Base-by-base conservation (phyloP, 306 rosid species). In the Begonia masoniana region DNA sequence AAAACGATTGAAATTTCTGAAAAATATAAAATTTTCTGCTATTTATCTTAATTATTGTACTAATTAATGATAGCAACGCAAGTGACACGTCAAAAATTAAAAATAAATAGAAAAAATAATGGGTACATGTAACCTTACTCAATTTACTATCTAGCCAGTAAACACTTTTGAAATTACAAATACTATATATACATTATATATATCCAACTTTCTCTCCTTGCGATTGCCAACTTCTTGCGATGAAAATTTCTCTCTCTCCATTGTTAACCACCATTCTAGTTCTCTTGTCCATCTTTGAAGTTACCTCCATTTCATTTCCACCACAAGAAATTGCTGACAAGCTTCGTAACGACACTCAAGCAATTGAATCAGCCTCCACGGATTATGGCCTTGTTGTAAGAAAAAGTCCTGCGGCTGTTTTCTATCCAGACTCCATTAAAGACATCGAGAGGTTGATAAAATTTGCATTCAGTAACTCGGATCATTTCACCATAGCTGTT, bases 331-430 rank as follows among this genome's bases (percentile, higher is more conserved):
- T 31, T 31, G 7, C 39, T 2, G 39, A 31, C 39, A 45, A 2
- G n/a, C 70, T 85, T 9, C 68, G 15, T 10, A 75, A 77, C 26
- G 94, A 86, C 59, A 69, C 81, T 0, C 12, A 31, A 5, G 49
- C 69, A 31, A 41, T 83, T 13, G 56, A 62, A 36, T 16, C 63
- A 35, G 94, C 86, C 45, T 75, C 99, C 5, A 59, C 58, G 0
- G 99, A 91, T 71, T 91, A 12, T 3, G 99, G 99, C 8, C 79
- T 68, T 71, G 76, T 72, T 8, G 26, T 81, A n/a, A 58, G 66
- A 7, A 14, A 69, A 13, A 59, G 6, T 51, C 76, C 99, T 0
- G 13, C 62, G 1, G 83, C 74, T 7, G 67, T 86, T 15, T 66
- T 79, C 23, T 41, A 68, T 0, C 99, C 99, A 13, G 55, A 64